Base-by-base conservation (phyloP, 179 eudicot genomes). In the Camellia oleifera region DNA sequence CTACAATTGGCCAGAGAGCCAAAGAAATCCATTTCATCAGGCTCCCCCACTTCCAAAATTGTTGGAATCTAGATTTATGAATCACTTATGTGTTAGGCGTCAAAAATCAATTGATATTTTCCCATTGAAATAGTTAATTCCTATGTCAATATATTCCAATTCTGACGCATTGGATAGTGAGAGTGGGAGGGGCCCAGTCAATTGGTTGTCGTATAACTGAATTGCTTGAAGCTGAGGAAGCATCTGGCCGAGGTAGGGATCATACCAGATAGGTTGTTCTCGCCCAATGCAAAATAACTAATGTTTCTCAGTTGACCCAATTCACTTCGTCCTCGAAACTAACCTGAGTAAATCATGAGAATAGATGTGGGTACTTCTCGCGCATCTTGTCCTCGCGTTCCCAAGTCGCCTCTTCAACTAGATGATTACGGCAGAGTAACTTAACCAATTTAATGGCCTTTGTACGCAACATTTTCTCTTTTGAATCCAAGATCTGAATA, bases 21-120 rank as follows among this genome's bases (percentile, higher is more conserved):
- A 72, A 84, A 13, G 45, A 84, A 84, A 50, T 44, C 48, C 18
- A 84, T 26, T 23, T 84, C 84, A 74, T 77, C 82, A n/a, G 56
- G 20, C 20, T 81, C 53, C 44, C 71, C 76, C 23, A 54, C 45
- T 69, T 3, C 73, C 73, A 4, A 76, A 26, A 42, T 1, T 20
- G 23, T 20, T 20, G 23, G 23, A 20, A 20, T 20, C 23, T 20
- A 20, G 23, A 20, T 20, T 20, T 20, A 20, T 20, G 23, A 20
- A 20, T 20, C 23, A 20, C 23, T 20, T 20, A 20, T 20, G 23
- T 20, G 23, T 20, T 20, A 20, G 23, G 40, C 76, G 26, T 8
- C 63, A 46, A 69, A 14, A 65, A 62, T 54, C 26, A 18, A 68
- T 13, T 17, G 52, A 26, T 0, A 79, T 15, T 45, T 60, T 69